Percentiles rank a stretch among this genome's conserved stretches.
Conservation (phyloP, 2,329 filamentous ascomycete genomes). For the Fusarium falciforme region DNA sequence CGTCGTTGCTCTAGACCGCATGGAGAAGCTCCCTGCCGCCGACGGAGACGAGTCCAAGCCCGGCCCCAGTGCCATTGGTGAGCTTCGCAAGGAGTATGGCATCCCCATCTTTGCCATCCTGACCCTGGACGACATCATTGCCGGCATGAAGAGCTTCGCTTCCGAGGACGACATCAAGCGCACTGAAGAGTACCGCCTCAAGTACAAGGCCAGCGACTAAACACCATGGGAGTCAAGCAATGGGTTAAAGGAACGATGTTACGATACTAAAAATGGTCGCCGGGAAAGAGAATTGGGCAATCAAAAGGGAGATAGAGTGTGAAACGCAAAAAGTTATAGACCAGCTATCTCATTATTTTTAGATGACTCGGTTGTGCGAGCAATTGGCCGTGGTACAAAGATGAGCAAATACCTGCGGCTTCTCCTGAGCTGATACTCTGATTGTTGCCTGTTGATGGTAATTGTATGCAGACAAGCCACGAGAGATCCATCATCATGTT, state of each 20-base stretch:
- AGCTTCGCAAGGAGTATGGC: conserved; percentile 83
- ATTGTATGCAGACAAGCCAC: background rate
- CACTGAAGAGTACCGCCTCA: conserved; percentile 78
- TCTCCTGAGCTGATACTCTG: conserved; percentile 7
- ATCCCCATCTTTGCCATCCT: conserved; percentile 88
- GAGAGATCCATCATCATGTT: conserved; percentile 7
- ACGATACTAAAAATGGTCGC: conserved; percentile 21
- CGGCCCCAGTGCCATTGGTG: conserved; percentile 84
- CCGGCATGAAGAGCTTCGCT: conserved; percentile 71
- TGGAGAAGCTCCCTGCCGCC: conserved; percentile 80
- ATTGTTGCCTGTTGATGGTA: background rate
- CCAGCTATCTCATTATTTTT: conserved; percentile 38
- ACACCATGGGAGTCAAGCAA: background rate
- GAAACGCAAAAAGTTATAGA: conserved; percentile 25
- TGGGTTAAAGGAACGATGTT: conserved; percentile 3
- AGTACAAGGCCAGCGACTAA: conserved; percentile 71
- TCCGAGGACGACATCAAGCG: conserved; percentile 71
- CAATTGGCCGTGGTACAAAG: conserved; percentile 16
- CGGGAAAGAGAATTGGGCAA: conserved; percentile 5
- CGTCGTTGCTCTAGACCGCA: conserved; percentile 87
- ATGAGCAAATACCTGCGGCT: conserved; percentile 14
- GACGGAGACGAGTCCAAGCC: conserved; percentile 75
- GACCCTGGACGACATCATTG: conserved; percentile 85
- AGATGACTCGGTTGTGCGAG: conserved; percentile 13
- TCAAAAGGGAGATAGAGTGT: background rate